Conservation (phyloP, 768 basidiomycete species). For the Lentinula edodes region DNA sequence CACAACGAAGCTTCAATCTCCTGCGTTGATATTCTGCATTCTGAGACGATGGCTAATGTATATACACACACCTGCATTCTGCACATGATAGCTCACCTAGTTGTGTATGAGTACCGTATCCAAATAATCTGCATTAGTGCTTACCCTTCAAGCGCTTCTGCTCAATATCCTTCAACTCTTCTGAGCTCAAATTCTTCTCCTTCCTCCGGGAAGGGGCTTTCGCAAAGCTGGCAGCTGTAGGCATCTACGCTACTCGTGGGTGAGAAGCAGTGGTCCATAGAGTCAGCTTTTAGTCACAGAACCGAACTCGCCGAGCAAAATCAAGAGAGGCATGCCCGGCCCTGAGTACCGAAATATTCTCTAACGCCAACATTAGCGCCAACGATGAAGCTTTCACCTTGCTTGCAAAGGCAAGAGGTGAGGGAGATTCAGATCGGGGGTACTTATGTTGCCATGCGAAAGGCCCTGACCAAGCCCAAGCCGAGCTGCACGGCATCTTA, state of each 20-base stretch:
- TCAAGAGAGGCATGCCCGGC: neutral
- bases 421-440: too few relatives aligned
- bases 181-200: constrained; percentile 13
- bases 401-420: too few relatives aligned
- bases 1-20: constrained; percentile 48
- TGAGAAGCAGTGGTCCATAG: neutral
- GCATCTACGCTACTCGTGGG: neutral
- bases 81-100: constrained; percentile 49
- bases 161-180: constrained; percentile 48
- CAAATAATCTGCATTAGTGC: neutral
- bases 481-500: too few relatives aligned
- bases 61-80: constrained; percentile 45
- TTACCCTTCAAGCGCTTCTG: constrained; percentile 42
- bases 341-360: neutral
- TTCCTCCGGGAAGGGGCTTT: constrained; percentile 1
- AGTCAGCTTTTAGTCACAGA: neutral
- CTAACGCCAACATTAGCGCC: too few relatives aligned
- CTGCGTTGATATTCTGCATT: neutral
- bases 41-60: constrained; percentile 25
- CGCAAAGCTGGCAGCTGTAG: neutral
- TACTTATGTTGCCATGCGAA: too few relatives aligned
- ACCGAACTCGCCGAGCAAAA: neutral
- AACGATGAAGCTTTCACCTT: too few relatives aligned
- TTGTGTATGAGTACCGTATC: neutral
- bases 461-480: too few relatives aligned